A percentile compares a stretch with the other conserved stretches of the same genome.
These are phyloP conservation scores for Vinca minor DNA, from an alignment of 257 asterid species.

Conservation along the genomic window DNA sequence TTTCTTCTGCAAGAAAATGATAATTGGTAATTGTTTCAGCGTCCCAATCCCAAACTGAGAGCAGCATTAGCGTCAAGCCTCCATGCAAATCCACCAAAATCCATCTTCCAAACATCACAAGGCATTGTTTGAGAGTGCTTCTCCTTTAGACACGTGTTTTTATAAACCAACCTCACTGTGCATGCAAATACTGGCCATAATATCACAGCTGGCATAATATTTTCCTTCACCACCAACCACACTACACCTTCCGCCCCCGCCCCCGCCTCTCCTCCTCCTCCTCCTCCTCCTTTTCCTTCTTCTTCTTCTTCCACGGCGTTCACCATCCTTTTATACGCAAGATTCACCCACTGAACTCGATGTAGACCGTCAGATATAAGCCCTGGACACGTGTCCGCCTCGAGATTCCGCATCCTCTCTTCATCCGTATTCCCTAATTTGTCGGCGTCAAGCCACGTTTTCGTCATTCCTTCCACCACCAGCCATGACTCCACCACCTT, in stretches of 20 bases:
- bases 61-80: constrained; percentile 41
- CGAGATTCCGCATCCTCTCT: constrained; percentile 35
- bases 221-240: constrained; percentile 32
- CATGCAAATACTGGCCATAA: constrained; percentile 37
- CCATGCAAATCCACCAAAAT: constrained; percentile 51
- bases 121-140: constrained; percentile 34
- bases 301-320: too few species aligned
- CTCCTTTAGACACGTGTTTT: constrained; percentile 28
- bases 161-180: constrained; percentile 35
- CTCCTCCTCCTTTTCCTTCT: too few species aligned
- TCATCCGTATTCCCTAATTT: constrained; percentile 29
- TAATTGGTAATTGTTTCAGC: too few species aligned
- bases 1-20: too few species aligned
- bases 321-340: constrained; percentile 33
- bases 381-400: constrained; percentile 36
- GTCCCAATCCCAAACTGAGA: constrained; percentile 33
- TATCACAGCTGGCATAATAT: constrained; percentile 9
- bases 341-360: constrained; percentile 38
- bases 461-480: constrained; percentile 30
- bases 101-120: constrained; percentile 51
- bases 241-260: constrained; percentile 20
- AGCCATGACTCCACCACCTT: constrained; percentile 36
- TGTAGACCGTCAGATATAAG: constrained; percentile 32
- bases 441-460: constrained; percentile 15
- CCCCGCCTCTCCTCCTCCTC: too few species aligned